phyloP scores from a whole-genome alignment of 768 basidiomycete species.

The Phaeotremella fagi region DNA sequence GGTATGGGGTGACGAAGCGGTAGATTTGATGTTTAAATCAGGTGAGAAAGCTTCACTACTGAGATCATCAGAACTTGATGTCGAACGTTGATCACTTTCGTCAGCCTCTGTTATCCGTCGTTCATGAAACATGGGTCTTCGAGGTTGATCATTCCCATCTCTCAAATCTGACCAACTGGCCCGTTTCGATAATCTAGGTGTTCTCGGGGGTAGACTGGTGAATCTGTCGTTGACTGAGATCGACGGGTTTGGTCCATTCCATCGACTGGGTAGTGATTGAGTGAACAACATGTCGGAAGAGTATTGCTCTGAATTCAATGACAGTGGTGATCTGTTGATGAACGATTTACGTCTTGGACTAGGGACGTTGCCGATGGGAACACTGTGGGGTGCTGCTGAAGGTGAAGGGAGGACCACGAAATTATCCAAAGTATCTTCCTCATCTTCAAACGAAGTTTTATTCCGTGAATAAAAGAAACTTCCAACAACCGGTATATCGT shows the following conservation, averaged over 20 bases:
- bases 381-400: too few relatives aligned
- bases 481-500: constrained; percentile 31
- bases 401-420: not conserved
- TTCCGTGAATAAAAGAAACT: constrained; percentile 11
- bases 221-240: constrained; percentile 11
- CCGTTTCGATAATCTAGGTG: constrained; percentile 21
- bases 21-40: too few relatives aligned
- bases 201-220: constrained; percentile 34
- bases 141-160: not conserved
- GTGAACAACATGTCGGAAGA: not conserved
- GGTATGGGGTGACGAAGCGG: too few relatives aligned
- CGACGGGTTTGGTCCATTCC: not conserved
- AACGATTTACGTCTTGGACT: constrained; percentile 1
- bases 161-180: not conserved
- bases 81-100: too few relatives aligned
- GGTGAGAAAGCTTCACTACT: too few relatives aligned
- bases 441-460: constrained; percentile 8
- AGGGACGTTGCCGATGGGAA: constrained; percentile 7
- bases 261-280: not conserved
- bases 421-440: not conserved
- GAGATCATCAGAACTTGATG: too few relatives aligned
- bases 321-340: not conserved
- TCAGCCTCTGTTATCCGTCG: constrained; percentile 34
- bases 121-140: constrained; percentile 15
- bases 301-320: too few relatives aligned